Base-by-base conservation (phyloP, 345 rosid species). In the Arabis hirsuta region DNA sequence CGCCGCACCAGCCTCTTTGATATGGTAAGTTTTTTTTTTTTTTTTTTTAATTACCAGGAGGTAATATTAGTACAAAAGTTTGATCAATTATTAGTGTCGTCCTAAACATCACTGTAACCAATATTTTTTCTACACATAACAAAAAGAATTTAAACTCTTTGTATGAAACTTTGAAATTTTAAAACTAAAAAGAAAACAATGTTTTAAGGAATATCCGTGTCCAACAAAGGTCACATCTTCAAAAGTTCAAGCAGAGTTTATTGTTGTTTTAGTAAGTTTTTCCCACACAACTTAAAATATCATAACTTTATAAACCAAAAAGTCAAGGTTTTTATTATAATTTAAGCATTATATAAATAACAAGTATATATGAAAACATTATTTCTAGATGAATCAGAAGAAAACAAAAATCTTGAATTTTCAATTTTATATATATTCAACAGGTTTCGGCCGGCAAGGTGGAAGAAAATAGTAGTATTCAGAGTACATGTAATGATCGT, bases 1-100 rank as follows among this genome's bases (percentile, higher is more conserved):
- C 92, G 96, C 20, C 74, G 92, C 64, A 84, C 92, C 32, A 89
- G 96, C 60, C 79, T 89, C 65, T 89, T 89, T 31, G 92, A 87
- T 58, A 89, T 87, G 79, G 88, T 77, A 63, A 79, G 53, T 69
- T 44, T 50, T 29, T 36, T 66, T 66, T 41, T 59, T 22, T 22
- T 22, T 22, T 34, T 34, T 22, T 22, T 22, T 1, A 22, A 22
- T 22, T 22, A 22, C 24, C 24, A 22, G 24, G 24, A 22, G 24
- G 24, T 22, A 22, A 22, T 22, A 22, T 22, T 22, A 22, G 24
- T 22, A 22, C 2, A 2, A 22, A 22, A 22, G 2, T 22, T 22
- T 22, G 24, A 22, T 22, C 24, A 22, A 22, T 22, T 22, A 22
- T 1, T 22, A 22, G 24, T 22, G 24, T 22, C 24, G 24, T 22